Base-by-base conservation (phyloP, 2,329 filamentous ascomycete genomes). In the Colletotrichum tropicale region DNA sequence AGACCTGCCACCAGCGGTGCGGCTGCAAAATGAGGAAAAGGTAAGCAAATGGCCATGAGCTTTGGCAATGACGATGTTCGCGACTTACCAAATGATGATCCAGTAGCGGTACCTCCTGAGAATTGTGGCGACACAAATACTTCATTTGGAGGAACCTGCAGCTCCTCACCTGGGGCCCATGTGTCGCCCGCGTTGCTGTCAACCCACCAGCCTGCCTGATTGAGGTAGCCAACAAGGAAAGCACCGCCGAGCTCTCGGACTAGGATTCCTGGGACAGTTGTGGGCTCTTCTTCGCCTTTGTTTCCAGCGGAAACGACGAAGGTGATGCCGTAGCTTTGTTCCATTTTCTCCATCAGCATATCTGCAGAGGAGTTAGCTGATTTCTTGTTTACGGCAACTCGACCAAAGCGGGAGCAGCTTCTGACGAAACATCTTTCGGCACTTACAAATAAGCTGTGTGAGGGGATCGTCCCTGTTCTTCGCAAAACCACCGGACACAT, bases 341-440 rank as follows among this genome's bases (percentile, higher is more conserved):
- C 38, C 38, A 43, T 43, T 10, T 8, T 43, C 38, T 43, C n/a
- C 38, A 43, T 43, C 16, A 43, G 38, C 38, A 43, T 43, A 43
- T n/a, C 38, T 43, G 16, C 38, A 0, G 8, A 43, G 38, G 38
- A n/a, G 18, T 43, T n/a, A 43, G 38, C 38, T 43, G 18, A 8
- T 43, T 2, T 43, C 38, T n/a, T 43, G 0, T 43, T 43, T n/a
- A 6, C 38, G 5, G 38, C 16, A 43, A 10, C 15, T 43, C 16
- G 0, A n/a, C 16, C 1, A 38, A 4, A 38, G 36, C 36, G 8
- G 16, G 16, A 8, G 38, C 38, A 0, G 38, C 16, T n/a, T 10
- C 2, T 43, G 38, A 43, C 16, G 18, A 43, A n/a, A 6, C 38
- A 43, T n/a, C 38, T 36, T 36, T 43, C 38, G 38, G 8, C 38